These are phyloP conservation scores for Nasturtium officinale DNA, from an alignment of 345 rosid genomes.

Conservation along the genomic window DNA sequence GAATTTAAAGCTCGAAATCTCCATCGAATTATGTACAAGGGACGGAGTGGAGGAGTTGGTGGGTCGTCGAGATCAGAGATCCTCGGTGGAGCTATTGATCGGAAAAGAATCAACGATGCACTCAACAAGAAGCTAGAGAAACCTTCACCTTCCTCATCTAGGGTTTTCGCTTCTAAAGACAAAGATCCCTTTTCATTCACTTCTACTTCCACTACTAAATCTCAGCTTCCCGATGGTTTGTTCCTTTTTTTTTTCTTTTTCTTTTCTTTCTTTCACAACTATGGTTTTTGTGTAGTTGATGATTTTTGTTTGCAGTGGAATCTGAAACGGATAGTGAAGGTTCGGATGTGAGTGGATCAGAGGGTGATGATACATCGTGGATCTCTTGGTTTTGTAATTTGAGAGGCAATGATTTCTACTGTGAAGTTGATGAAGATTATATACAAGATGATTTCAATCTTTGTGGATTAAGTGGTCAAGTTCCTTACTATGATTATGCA, in stretches of 20 bases:
- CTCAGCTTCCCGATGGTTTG: constrained; percentile 51
- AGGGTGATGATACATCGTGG: constrained; percentile 97
- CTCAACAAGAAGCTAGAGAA: constrained; percentile 88
- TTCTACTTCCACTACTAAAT: constrained; percentile 59
- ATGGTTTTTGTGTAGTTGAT: not conserved
- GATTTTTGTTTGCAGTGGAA: constrained; percentile 53
- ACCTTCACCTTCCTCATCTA: constrained; percentile 87
- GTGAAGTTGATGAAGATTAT: constrained; percentile 97
- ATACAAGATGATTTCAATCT: constrained; percentile 99
- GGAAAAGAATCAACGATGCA: constrained; percentile 86
- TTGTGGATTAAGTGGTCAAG: constrained; percentile 97
- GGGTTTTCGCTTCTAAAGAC: constrained; percentile 61
- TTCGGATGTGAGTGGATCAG: constrained; percentile 94
- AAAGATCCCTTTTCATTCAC: constrained; percentile 66
- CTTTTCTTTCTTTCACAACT: not conserved
- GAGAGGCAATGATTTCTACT: constrained; percentile 93
- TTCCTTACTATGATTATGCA: constrained; percentile 85
- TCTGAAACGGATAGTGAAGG: constrained; percentile 85
- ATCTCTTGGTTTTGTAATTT: constrained; percentile 99
- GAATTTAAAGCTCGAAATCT: constrained; percentile 28
- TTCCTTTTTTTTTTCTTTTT: not conserved
- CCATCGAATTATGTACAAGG: constrained; percentile 55
- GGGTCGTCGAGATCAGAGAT: constrained; percentile 39
- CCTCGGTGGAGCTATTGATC: constrained; percentile 59
- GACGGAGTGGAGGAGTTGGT: constrained; percentile 29